Conservation (phyloP, 1,284 basidiomycete species). For the Meripilus lineatus region DNA sequence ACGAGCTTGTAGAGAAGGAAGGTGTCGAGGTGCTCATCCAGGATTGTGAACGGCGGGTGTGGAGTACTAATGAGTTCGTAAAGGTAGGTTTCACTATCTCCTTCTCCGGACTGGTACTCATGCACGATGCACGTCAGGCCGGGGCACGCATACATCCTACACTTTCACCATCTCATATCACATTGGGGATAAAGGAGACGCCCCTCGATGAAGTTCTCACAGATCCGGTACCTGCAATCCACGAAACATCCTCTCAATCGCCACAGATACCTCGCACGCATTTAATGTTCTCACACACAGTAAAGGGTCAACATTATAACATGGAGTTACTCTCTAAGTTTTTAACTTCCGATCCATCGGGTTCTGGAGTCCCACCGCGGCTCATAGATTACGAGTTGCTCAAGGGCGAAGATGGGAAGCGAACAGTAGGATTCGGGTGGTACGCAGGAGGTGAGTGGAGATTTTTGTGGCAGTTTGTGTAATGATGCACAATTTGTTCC, state of each 20-base stretch:
- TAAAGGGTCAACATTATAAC: constrained; percentile 85
- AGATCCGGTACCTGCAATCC: constrained; percentile 32
- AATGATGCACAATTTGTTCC: no score
- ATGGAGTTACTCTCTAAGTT: constrained; percentile 72
- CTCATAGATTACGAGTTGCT: constrained; percentile 86
- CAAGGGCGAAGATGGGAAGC: constrained; percentile 56
- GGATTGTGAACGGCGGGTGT: constrained; percentile 72
- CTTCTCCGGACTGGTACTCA: neutral
- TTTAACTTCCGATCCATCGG: constrained; percentile 31
- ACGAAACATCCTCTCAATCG: constrained; percentile 9
- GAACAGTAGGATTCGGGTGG: constrained; percentile 87
- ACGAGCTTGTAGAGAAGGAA: constrained; percentile 50
- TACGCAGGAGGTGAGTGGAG: constrained; percentile 71
- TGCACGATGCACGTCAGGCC: constrained; percentile 48
- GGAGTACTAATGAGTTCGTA: constrained; percentile 56
- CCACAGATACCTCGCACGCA: constrained; percentile 49
- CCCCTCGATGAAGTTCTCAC: constrained; percentile 60
- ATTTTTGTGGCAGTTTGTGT: neutral
- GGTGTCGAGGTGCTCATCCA: constrained; percentile 70
- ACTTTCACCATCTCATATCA: constrained; percentile 65
- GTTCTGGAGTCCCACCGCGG: constrained; percentile 35
- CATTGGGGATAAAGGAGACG: constrained; percentile 87
- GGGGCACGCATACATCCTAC: constrained; percentile 63
- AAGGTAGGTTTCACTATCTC: constrained; percentile 44
- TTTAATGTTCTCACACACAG: constrained; percentile 89